These are phyloP conservation scores for Diplodia scrobiculata DNA, from an alignment of 2,329 filamentous ascomycete species.

Conservation along the genomic window DNA sequence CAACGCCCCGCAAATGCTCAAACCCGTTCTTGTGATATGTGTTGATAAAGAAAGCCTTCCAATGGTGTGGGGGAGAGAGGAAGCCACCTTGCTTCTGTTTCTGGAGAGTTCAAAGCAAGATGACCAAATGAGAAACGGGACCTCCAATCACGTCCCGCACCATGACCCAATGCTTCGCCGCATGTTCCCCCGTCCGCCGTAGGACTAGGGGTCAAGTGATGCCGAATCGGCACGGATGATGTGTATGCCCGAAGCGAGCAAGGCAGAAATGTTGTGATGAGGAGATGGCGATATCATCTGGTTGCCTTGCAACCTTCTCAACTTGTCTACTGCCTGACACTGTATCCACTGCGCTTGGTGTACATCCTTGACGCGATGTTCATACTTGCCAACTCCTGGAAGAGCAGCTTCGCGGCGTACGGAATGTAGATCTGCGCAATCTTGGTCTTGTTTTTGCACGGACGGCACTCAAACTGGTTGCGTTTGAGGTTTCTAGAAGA, in stretches of 20 bases:
- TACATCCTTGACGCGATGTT: conserved; percentile 98
- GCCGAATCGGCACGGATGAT: background rate
- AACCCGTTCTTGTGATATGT: background rate
- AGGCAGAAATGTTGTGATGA: background rate
- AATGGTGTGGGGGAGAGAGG: background rate
- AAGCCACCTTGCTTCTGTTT: background rate
- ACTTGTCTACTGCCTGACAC: conserved; percentile 48
- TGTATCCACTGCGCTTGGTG: conserved; percentile 77
- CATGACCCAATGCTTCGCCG: background rate
- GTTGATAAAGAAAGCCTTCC: background rate
- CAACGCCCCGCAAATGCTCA: conserved; percentile 29
- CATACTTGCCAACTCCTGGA: conserved; percentile 98
- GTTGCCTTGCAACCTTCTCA: background rate
- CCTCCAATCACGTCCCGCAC: background rate
- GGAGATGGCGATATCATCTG: background rate
- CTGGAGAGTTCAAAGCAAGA: background rate
- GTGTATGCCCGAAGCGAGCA: background rate
- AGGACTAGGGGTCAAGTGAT: background rate
- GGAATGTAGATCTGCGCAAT: conserved; percentile 98
- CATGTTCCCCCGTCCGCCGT: background rate
- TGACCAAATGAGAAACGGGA: background rate
- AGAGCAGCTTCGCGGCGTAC: conserved; percentile 95
- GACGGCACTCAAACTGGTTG: conserved; percentile 92
- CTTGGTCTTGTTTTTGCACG: conserved; percentile 98
- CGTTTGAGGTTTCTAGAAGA: conserved; percentile 79